A percentile compares a stretch with the other conserved stretches of the same genome.
Conservation (phyloP, 345 rosid genomes). For the Salix viminalis region DNA sequence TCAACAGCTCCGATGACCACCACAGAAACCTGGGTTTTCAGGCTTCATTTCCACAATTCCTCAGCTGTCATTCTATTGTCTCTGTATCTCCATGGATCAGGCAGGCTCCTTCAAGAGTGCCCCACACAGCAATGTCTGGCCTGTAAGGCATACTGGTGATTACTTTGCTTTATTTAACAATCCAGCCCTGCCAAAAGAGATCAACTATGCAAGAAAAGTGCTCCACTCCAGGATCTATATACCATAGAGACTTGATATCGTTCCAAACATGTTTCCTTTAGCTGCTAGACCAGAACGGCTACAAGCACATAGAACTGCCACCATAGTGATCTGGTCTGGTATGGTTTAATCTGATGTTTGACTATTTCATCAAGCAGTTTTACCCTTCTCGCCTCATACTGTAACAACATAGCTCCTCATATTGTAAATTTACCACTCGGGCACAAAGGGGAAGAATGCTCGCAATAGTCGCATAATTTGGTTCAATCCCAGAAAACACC, state of each 20-base stretch:
- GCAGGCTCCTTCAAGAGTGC: slow-evolving; percentile 65
- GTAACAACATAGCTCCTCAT: slow-evolving; percentile 58
- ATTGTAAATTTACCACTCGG: slow-evolving; percentile 60
- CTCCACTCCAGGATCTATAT: slow-evolving; percentile 46
- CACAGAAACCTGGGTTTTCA: slow-evolving; percentile 59
- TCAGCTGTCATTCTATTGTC: slow-evolving; percentile 75
- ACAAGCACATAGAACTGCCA: slow-evolving; percentile 72
- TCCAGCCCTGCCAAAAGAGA: slow-evolving; percentile 76
- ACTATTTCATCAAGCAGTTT: slow-evolving; percentile 57
- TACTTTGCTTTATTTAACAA: slow-evolving; percentile 48
- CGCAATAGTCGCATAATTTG: slow-evolving; percentile 64
- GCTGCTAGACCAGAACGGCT: slow-evolving; percentile 64
- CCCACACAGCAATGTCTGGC: slow-evolving; percentile 61
- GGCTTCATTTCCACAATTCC: slow-evolving; percentile 51
- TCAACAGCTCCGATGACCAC: slow-evolving; percentile 65
- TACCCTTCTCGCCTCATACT: slow-evolving; percentile 42
- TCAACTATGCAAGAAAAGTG: slow-evolving; percentile 75
- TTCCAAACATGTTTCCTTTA: slow-evolving; percentile 49
- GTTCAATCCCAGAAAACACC: slow-evolving; percentile 54
- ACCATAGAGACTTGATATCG: slow-evolving; percentile 39
- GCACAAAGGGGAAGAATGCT: slow-evolving; percentile 79
- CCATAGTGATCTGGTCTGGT: slow-evolving; percentile 73
- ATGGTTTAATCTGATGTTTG: slow-evolving; percentile 46
- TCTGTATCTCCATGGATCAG: slow-evolving; percentile 46
- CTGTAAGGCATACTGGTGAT: slow-evolving; percentile 48